Conservation (phyloP, 2,329 filamentous ascomycete genomes). For the Leptographium flavum region DNA sequence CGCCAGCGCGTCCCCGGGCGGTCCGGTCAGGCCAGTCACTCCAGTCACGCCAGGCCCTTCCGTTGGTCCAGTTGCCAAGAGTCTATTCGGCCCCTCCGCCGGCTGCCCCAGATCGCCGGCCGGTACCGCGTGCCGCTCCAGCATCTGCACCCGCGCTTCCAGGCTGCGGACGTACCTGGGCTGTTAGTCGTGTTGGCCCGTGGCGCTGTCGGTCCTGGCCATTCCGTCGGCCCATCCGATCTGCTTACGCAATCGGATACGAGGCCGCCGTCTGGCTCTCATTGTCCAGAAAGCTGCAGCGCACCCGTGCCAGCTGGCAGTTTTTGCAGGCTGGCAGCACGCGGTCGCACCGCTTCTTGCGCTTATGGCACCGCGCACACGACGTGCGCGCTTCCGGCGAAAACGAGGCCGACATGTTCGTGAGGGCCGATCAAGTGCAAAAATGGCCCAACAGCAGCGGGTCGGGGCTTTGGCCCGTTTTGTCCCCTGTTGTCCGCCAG, state of each 20-base stretch:
- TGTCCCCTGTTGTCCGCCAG: too few species aligned
- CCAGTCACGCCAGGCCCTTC: not conserved
- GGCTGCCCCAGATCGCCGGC: too few species aligned
- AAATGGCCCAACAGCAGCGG: not conserved
- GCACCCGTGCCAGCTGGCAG: slow-evolving; percentile 20
- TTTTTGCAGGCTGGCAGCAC: slow-evolving; percentile 23
- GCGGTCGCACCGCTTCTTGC: slow-evolving; percentile 29
- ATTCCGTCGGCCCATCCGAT: not conserved
- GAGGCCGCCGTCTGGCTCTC: slow-evolving; percentile 21
- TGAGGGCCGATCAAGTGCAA: not conserved
- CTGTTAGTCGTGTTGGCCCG: not conserved
- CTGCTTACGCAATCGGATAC: slow-evolving; percentile 24
- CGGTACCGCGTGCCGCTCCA: not conserved
- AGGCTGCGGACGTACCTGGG: slow-evolving; percentile 1
- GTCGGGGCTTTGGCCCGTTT: not conserved
- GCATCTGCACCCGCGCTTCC: slow-evolving; percentile 2
- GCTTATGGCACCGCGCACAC: slow-evolving; percentile 20
- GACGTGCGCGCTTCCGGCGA: slow-evolving; percentile 7
- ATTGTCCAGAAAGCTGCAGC: slow-evolving; percentile 26
- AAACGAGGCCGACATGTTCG: not conserved
- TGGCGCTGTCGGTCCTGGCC: not conserved
- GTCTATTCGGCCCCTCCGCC: too few species aligned
- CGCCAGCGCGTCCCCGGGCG: too few species aligned
- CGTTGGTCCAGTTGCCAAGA: not conserved
- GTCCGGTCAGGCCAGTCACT: too few species aligned